Conservation (phyloP, 1,284 basidiomycete genomes). For the Leccinum angustisporum region DNA sequence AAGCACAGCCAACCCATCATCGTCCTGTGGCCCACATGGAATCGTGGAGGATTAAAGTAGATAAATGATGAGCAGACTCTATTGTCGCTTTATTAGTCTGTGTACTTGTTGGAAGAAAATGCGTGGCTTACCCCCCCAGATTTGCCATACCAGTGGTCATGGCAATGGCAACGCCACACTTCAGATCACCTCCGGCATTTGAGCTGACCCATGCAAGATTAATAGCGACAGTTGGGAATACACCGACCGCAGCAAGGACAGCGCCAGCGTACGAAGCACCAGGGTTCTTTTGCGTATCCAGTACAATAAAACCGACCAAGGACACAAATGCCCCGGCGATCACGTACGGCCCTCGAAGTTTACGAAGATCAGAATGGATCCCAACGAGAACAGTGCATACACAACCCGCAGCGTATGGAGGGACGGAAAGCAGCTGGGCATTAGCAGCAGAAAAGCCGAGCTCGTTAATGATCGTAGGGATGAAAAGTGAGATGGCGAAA, state of each 20-base stretch:
- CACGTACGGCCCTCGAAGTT: constrained; percentile 46
- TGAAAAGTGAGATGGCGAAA: constrained; percentile 60
- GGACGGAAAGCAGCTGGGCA: constrained; percentile 59
- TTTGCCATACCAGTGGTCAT: constrained; percentile 56
- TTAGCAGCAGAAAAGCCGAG: constrained; percentile 55
- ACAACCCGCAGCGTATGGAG: constrained; percentile 49
- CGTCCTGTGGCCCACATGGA: constrained; percentile 50
- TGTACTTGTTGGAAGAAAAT: neutral
- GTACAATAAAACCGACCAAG: constrained; percentile 46
- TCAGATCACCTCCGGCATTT: constrained; percentile 55
- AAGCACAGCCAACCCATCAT: constrained; percentile 48
- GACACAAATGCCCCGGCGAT: constrained; percentile 39
- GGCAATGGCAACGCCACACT: constrained; percentile 52
- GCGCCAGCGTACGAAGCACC: constrained; percentile 50
- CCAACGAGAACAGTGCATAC: constrained; percentile 43
- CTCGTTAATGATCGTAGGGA: constrained; percentile 54
- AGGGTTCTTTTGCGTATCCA: constrained; percentile 39
- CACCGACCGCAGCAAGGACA: constrained; percentile 53
- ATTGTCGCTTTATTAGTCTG: constrained; percentile 6
- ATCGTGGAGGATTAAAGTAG: constrained; percentile 45
- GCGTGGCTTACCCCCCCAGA: constrained; percentile 43
- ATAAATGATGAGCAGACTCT: constrained; percentile 46
- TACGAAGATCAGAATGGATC: constrained; percentile 42
- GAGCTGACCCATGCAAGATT: constrained; percentile 55
- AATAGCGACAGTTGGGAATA: constrained; percentile 54